Conservation (phyloP, 2,329 filamentous ascomycete genomes). For the Grosmannia serpens region DNA sequence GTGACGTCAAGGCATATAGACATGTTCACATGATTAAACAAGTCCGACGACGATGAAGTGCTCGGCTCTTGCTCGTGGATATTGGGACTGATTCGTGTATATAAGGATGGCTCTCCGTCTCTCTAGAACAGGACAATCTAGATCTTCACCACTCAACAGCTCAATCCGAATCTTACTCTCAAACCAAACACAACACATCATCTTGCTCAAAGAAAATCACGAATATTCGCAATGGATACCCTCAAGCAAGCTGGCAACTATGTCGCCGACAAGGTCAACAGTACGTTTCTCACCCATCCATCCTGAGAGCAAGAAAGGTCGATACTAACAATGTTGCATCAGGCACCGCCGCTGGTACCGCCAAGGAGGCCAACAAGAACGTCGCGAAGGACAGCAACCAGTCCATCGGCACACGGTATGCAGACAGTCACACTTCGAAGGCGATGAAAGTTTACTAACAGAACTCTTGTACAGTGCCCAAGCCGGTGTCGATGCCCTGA, state of each 20-base stretch:
- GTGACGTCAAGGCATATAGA: not conserved
- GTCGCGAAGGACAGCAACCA: conserved; percentile 43
- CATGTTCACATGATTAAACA: too few species aligned
- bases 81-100: not conserved
- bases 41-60: not conserved
- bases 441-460: conserved; percentile 2
- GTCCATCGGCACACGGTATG: conserved; percentile 31
- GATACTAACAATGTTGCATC: conserved; percentile 3
- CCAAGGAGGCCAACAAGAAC: conserved; percentile 50
- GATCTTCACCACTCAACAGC: not conserved
- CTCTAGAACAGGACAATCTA: not conserved
- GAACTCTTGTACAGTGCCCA: conserved; percentile 13
- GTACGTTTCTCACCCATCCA: conserved; percentile 13
- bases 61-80: not conserved
- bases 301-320: not conserved
- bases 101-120: not conserved
- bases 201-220: not conserved
- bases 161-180: not conserved
- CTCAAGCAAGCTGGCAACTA: conserved; percentile 45
- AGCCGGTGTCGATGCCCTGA: conserved; percentile 20
- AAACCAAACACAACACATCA: not conserved
- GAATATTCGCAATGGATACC: conserved; percentile 25
- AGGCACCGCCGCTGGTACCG: conserved; percentile 27
- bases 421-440: not conserved
- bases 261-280: conserved; percentile 44